Evolutionary conservation across 805 yeast genomes (phyloP).

Genomic region (Candida anglica): DNA sequence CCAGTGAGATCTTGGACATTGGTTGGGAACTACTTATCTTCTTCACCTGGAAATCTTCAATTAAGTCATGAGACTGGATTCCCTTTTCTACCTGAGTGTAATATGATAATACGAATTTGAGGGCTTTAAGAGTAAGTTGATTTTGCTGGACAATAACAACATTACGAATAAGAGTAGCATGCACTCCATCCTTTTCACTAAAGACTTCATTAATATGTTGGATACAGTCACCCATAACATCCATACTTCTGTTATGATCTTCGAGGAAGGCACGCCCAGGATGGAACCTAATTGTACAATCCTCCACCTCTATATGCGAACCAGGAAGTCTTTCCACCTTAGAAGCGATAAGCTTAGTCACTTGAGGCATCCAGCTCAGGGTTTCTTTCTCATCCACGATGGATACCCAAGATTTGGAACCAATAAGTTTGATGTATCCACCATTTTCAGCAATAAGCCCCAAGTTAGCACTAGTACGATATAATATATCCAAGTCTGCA

Average conservation of each 20-base stretch:
- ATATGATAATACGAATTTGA: conserved; percentile 45
- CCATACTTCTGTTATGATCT: conserved; percentile 57
- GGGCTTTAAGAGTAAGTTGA: conserved; percentile 53
- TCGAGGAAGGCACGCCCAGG: conserved; percentile 64
- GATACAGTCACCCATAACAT: conserved; percentile 78
- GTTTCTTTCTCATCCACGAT: conserved; percentile 49
- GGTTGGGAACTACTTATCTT: conserved; percentile 5
- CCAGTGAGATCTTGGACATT: conserved; percentile 1
- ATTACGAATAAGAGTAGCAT: conserved; percentile 70
- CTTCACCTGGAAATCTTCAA: conserved; percentile 22
- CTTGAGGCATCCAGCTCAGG: conserved; percentile 55
- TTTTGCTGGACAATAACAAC: conserved; percentile 70
- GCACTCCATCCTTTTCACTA: conserved; percentile 48
- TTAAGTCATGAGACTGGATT: conserved; percentile 12
- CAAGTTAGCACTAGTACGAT: conserved; percentile 60
- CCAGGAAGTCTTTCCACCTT: conserved; percentile 79
- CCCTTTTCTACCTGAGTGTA: conserved; percentile 17
- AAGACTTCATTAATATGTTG: conserved; percentile 79
- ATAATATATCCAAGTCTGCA: conserved; percentile 61
- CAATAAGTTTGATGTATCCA: conserved; percentile 61
- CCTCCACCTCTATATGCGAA: conserved; percentile 65
- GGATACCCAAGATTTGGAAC: conserved; percentile 55
- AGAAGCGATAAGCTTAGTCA: conserved; percentile 50
- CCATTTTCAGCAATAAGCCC: conserved; percentile 93
- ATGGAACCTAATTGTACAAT: conserved; percentile 72